Percentiles rank a stretch among this genome's conserved stretches.
These are phyloP conservation scores for Kluyveromyces wickerhamii DNA, from an alignment of 805 yeast genomes.

Conservation along the genomic window DNA sequence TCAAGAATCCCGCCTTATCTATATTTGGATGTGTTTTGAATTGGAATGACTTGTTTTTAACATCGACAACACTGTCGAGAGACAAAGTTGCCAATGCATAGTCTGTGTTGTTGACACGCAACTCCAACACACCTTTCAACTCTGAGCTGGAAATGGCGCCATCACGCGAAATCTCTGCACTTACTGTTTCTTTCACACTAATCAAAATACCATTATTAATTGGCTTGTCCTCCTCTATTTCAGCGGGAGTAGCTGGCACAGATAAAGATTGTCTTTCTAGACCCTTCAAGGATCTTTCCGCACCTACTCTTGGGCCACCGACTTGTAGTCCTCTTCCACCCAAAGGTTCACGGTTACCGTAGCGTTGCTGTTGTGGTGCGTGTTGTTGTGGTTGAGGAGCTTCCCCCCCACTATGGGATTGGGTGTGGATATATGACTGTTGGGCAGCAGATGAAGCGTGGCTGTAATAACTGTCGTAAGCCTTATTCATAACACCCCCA, in stretches of 20 bases:
- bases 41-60: slow-evolving; percentile 42
- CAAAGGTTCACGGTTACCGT: slow-evolving; percentile 11
- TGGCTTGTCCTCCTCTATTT: slow-evolving; percentile 23
- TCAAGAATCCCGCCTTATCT: slow-evolving; percentile 63
- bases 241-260: slow-evolving; percentile 10
- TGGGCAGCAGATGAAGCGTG: slow-evolving; percentile 34
- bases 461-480: slow-evolving; percentile 31
- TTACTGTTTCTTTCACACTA: slow-evolving; percentile 65
- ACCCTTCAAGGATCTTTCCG: slow-evolving; percentile 4
- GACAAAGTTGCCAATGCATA: slow-evolving; percentile 59
- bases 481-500: slow-evolving; percentile 27
- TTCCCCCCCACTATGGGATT: slow-evolving; percentile 8
- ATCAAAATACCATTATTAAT: slow-evolving; percentile 73
- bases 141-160: slow-evolving; percentile 67
- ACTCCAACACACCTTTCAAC: slow-evolving; percentile 82
- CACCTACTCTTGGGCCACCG: slow-evolving; percentile 13
- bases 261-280: slow-evolving; percentile 12
- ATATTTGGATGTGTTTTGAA: slow-evolving; percentile 96
- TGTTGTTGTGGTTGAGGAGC: slow-evolving; percentile 6
- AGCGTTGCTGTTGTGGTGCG: slow-evolving; percentile 14
- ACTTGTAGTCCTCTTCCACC: slow-evolving; percentile 25
- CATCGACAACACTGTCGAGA: slow-evolving; percentile 42
- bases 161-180: slow-evolving; percentile 75
- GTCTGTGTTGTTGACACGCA: slow-evolving; percentile 73
- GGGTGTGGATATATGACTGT: slow-evolving; percentile 24